Evolutionary conservation across 208 protist species (phyloP), one percentile per base, ranked within the genome.

Genomic region (Tritrichomonas foetus): DNA sequence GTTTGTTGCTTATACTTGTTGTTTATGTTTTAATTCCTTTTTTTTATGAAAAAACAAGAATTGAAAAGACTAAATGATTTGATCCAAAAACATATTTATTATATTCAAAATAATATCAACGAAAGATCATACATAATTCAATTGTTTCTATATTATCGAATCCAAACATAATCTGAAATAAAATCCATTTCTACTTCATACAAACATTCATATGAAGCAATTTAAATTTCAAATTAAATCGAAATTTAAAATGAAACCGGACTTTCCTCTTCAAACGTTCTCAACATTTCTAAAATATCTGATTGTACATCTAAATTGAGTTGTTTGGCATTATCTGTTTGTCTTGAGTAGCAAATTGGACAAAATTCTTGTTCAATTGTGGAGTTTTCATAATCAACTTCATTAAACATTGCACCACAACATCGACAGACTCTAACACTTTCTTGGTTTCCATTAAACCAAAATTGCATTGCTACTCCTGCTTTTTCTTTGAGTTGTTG

Each of bases 161-260:
- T n/a, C n/a, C n/a, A n/a, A n/a, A n/a, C n/a, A n/a, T n/a, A n/a
- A n/a, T n/a, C n/a, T n/a, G n/a, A n/a, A n/a, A n/a, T n/a, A n/a
- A n/a, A n/a, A n/a, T n/a, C n/a, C n/a, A n/a, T n/a, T n/a, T n/a
- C n/a, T n/a, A n/a, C n/a, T n/a, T n/a, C n/a, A n/a, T n/a, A n/a
- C n/a, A n/a, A n/a, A n/a, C n/a, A n/a, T n/a, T n/a, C n/a, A n/a
- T n/a, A n/a, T n/a, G n/a, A n/a, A n/a, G n/a, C n/a, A n/a, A n/a
- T n/a, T n/a, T n/a, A 61, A 61, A 61, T 22, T 61, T 22, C 16
- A 61, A 22, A 61, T 61, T 22, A 22, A 61, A 61, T 16, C 5
- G 16, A 22, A 61, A 61, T 61, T 49, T 82, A 89, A 39, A 89
- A 89, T 57, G 78, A 57, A 39, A 89, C 78, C 53, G 78, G 78